Base-by-base conservation (phyloP, 1,284 basidiomycete species). In the Jaminaea rosea region DNA sequence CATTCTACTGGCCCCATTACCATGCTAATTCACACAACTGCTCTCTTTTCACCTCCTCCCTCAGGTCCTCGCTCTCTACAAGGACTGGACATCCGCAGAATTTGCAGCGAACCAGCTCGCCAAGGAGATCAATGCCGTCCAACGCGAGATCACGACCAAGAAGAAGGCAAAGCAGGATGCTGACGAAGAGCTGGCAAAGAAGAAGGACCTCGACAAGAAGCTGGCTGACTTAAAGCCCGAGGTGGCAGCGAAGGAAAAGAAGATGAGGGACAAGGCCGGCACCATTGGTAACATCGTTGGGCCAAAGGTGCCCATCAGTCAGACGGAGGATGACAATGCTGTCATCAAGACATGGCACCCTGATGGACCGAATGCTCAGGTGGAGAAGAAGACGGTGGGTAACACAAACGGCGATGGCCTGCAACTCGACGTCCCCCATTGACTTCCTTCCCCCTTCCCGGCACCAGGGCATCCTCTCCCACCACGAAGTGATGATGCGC, bases 261-360 rank as follows among this genome's bases (percentile, higher is more conserved):
- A 79, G 64, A 86, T 94, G 84, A 80, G 88, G 51, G 80, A 80
- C 63, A 89, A 85, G 72, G 89, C 88, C 23, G 79, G 81, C 59
- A 82, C 79, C 34, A 86, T 94, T 64, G 94, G 93, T 15, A 98
- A 98, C 76, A 83, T 98, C 55, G 89, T 98, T 21, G 88, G 88
- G 52, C 84, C 85, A 68, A 80, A 81, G 49, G 90, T 86, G 2
- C 88, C 88, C 10, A 83, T 94, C 61, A 90, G 87, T 76, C 72
- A 82, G 76, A 90, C 86, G 26, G 93, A 98, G 87, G 93, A 97
- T 69, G 90, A 98, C 77, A 98, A 98, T 76, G 78, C 77, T 3
- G 84, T 84, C 61, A 52, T 90, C 17, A 80, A 82, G 56, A 87
- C 83, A 57, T 97, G 88, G 87, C 86, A 91, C 77, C 90, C 91